phyloP scores from a whole-genome alignment of 176 grass and related monocot species.

The Areca catechu region DNA sequence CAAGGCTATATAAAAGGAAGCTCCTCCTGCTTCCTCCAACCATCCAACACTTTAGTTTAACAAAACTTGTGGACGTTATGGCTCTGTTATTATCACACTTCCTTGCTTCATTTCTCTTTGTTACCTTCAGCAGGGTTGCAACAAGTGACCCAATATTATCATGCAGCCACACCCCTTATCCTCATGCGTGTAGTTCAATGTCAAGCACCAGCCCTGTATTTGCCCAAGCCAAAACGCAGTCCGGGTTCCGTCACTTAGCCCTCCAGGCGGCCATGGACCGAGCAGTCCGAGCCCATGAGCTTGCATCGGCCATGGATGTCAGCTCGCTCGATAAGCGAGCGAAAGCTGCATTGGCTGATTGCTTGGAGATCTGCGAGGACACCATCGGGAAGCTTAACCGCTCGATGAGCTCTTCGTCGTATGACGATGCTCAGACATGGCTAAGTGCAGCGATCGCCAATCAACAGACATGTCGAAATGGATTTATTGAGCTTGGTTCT shows the following conservation, averaged over 20 bases:
- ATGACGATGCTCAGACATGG: constrained; percentile 12
- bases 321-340: neutral
- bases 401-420: neutral
- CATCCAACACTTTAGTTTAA: neutral
- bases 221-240: neutral
- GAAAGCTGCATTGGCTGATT: neutral
- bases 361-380: constrained; percentile 10
- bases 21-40: neutral
- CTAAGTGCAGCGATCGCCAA: constrained; percentile 19
- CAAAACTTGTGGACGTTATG: neutral
- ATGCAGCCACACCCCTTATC: constrained; percentile 10
- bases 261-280: constrained; percentile 3
- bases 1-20: neutral
- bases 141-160: constrained; percentile 2
- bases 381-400: constrained; percentile 2
- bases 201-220: neutral
- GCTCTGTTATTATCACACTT: neutral
- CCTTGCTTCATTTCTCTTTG: neutral
- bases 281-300: neutral
- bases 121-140: neutral
- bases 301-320: neutral
- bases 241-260: neutral
- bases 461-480: constrained; percentile 4
- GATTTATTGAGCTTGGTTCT: constrained; percentile 3
- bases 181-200: constrained; percentile 10